Evolutionary conservation across 805 yeast genomes (phyloP), one percentile per base, ranked within the genome.

Genomic region (Maudiozyma saulgeensis): DNA sequence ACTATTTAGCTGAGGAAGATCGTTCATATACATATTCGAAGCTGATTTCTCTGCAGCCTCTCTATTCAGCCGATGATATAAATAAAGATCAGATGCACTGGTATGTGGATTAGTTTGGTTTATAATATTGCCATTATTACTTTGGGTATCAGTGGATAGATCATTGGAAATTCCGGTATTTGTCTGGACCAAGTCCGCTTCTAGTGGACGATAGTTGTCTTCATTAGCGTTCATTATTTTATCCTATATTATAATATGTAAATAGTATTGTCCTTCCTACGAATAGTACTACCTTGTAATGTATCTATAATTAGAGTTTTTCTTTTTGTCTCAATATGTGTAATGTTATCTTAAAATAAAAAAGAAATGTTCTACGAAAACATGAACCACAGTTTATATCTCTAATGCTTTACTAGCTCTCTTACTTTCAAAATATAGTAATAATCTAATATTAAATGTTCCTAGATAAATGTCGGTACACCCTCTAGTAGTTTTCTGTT

Each of bases 201-300:
- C 60, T 44, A 56, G 50, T 13, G 60, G 57, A 16, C 52, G 56
- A 21, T 51, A 56, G 21, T 51, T 51, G 12, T 51, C 53, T 16
- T 54, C 56, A 15, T 46, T 44, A 31, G 41, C 23, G 16, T 43
- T 43, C 46, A 47, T 47, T 12, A 15, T 26, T 28, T 25, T n/a
- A 4, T 35, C 38, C 38, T 16, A n/a, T 35, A 9, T 28, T 28
- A 28, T 4, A 28, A 28, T 28, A 9, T 28, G 9, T 11, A 9
- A 28, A 11, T 28, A 28, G 32, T 28, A 28, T 9, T 11, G 9
- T 6, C 8, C 9, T 11, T 28, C 32, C 32, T 28, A 8, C 32
- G 23, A 28, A 28, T 11, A 28, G 6, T 28, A 6, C 12, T 28
- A 28, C 6, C 6, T 28, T 28, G 32, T 6, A 28, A 28, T 28